Base-by-base conservation (phyloP, 148 eudicot genomes). In the Rhododendron mucronatum region DNA sequence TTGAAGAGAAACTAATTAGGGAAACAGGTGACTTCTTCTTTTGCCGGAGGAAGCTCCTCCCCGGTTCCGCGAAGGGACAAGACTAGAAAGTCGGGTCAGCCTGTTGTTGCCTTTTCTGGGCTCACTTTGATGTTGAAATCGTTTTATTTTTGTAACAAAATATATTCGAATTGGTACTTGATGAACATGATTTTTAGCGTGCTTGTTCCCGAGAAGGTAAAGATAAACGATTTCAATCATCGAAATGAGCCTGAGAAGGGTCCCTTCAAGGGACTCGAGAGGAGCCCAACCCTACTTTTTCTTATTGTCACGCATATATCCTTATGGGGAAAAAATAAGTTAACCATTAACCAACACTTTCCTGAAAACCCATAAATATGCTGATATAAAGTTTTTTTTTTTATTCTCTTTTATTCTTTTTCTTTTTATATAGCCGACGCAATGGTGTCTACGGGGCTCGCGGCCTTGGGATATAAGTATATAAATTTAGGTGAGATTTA, bases 361-460 rank as follows among this genome's bases (percentile, higher is more conserved):
- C 57, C 57, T 53, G 57, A 53, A 14, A 53, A 53, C 4, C 57
- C 20, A 15, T 14, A 53, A 3, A 53, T 14, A 16, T 16, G 61
- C 21, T 16, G 20, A 55, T 55, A 55, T 55, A 55, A 55, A 55
- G 7, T 18, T 55, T 21, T 5, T 55, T 5, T 55, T 5, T 16
- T 55, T 55, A 16, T 55, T 55, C 6, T 55, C 61, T 21, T 50
- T 15, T 16, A 67, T 12, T 16, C 15, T 57, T 78, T 79, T 86
- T 30, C 16, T 47, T 26, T 23, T 44, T 11, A 59, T 10, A 84
- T 84, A 92, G 94, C 94, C 33, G 94, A 92, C 86, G 92, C 92
- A 83, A 88, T 92, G 90, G 91, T 90, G 26, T 87, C 90, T 9
- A 90, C 87, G 21, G 94, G 94, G 16, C 94, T 92, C 5, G 88